Base-by-base conservation (phyloP, 306 rosid species). In the Sicyos baderoa region DNA sequence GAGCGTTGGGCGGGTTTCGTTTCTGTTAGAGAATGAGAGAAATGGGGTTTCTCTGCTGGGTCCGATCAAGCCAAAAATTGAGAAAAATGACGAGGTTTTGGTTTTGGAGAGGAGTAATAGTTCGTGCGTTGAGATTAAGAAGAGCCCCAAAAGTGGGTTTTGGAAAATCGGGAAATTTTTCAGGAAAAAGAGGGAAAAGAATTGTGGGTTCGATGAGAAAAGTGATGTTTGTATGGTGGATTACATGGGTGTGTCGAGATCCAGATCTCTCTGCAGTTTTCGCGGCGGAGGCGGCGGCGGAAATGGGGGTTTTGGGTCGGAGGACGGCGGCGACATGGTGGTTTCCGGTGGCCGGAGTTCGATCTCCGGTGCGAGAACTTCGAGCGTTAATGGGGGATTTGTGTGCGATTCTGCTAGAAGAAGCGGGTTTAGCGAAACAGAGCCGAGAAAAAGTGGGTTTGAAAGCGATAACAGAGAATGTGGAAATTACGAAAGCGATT, bases 361-460 rank as follows among this genome's bases (percentile, higher is more conserved):
- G 0, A 90, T 93, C 14, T 93, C 99, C 9, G 99, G 91, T 6
- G 97, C 99, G 0, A 81, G 99, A 45, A 94, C 96, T 57, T 94
- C 99, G 3, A 90, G 96, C 25, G 97, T 90, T 21, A 94, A 93
- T 69, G 93, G 84, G 0, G 88, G 89, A 47, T 18, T 86, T 71
- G 69, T 85, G 35, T 75, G 89, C 22, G 99, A 94, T 68, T 90
- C 99, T 3, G 99, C 90, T 4, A 85, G 98, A 42, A 85, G 87
- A 79, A 93, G 98, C 73, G 97, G 91, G 10, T 93, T 85, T 15
- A 90, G 99, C 75, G 99, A 93, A 79, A 87, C 95, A 54, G 94
- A 87, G 53, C 94, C 90, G 0, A 87, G 99, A 32, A 88, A 86
- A 75, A 94, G 99, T 67, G 91, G 87, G 6, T 82, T 84, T 27